Percentiles rank a stretch among this genome's conserved stretches.
Evolutionary conservation across 2,329 filamentous ascomycete genomes (phyloP).

Genomic region (Penicillium sp.): DNA sequence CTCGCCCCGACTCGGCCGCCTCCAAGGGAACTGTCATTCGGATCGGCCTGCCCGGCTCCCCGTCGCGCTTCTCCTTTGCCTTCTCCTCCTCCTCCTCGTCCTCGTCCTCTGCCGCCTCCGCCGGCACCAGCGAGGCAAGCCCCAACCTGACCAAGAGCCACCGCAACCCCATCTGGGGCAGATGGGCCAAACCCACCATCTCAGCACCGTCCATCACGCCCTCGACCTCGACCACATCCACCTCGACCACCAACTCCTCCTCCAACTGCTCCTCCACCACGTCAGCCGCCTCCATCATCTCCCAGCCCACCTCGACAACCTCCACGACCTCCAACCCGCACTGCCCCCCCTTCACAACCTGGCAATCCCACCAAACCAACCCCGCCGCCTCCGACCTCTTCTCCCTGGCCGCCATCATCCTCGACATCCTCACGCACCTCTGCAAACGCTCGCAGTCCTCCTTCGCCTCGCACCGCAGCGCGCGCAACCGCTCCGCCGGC

Average conservation of each 20-base stretch:
- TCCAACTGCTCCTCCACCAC: constrained; percentile 11
- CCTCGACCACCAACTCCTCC: constrained; percentile 4
- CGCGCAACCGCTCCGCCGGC: constrained; percentile 50
- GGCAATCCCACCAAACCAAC: constrained; percentile 22
- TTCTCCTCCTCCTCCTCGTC: constrained; percentile 36
- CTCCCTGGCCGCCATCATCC: constrained; percentile 56
- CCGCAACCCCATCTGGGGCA: constrained; percentile 22
- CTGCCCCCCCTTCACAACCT: too few relatives aligned
- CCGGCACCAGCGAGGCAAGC: background rate
- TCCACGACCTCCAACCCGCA: constrained; percentile 1
- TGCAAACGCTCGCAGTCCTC: constrained; percentile 56
- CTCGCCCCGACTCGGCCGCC: constrained; percentile 31
- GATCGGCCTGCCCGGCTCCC: constrained; percentile 30
- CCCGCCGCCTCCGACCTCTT: constrained; percentile 54
- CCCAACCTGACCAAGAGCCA: constrained; percentile 8
- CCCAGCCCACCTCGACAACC: constrained; percentile 1
- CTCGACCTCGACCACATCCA: constrained; percentile 8
- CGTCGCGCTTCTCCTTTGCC: constrained; percentile 32
- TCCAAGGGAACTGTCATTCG: constrained; percentile 38
- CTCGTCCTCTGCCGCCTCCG: constrained; percentile 18
- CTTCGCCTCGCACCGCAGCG: constrained; percentile 55
- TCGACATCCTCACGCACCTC: constrained; percentile 60
- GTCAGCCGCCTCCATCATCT: constrained; percentile 17
- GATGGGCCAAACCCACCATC: constrained; percentile 24
- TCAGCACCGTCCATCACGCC: constrained; percentile 37